Percentiles rank a stretch among this genome's conserved stretches.
phyloP scores from a whole-genome alignment of 805 yeast genomes.

The Saturnispora sekii region DNA sequence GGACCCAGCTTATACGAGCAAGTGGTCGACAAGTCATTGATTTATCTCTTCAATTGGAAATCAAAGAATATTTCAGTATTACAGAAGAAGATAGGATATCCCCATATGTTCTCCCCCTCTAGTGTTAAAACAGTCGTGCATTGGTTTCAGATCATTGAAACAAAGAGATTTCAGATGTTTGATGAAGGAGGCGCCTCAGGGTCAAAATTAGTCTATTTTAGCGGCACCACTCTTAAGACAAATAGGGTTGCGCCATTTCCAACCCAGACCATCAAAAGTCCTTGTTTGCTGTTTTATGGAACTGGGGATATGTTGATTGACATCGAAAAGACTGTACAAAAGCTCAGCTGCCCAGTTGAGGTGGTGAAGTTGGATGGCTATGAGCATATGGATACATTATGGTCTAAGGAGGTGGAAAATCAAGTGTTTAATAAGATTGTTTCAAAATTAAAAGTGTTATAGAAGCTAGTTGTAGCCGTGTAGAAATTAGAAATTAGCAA shows the following conservation, averaged over 20 bases:
- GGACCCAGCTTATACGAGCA: constrained; percentile 40
- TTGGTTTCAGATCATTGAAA: constrained; percentile 39
- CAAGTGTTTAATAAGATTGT: constrained; percentile 28
- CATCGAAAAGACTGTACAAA: constrained; percentile 59
- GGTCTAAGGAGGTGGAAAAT: constrained; percentile 64
- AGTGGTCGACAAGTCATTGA: constrained; percentile 37
- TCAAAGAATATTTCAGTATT: constrained; percentile 32
- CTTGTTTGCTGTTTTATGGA: constrained; percentile 75
- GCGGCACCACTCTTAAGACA: constrained; percentile 23
- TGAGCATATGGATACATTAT: constrained; percentile 83
- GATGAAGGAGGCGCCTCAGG: constrained; percentile 32
- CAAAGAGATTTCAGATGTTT: constrained; percentile 43
- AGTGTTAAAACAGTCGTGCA: constrained; percentile 46
- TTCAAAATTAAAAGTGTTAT: background rate
- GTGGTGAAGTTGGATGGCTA: constrained; percentile 49
- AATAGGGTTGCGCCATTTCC: constrained; percentile 52
- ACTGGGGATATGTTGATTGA: constrained; percentile 77
- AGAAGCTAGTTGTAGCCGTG: background rate
- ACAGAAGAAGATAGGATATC: constrained; percentile 39
- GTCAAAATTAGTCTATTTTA: constrained; percentile 22
- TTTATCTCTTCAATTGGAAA: constrained; percentile 40
- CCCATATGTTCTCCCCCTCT: constrained; percentile 45
- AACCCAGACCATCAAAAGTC: constrained; percentile 57
- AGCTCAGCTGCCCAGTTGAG: constrained; percentile 42
- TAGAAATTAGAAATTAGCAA: no score